These are phyloP conservation scores for Colletotrichum musae DNA, from an alignment of 2,329 filamentous ascomycete genomes.

Conservation along the genomic window DNA sequence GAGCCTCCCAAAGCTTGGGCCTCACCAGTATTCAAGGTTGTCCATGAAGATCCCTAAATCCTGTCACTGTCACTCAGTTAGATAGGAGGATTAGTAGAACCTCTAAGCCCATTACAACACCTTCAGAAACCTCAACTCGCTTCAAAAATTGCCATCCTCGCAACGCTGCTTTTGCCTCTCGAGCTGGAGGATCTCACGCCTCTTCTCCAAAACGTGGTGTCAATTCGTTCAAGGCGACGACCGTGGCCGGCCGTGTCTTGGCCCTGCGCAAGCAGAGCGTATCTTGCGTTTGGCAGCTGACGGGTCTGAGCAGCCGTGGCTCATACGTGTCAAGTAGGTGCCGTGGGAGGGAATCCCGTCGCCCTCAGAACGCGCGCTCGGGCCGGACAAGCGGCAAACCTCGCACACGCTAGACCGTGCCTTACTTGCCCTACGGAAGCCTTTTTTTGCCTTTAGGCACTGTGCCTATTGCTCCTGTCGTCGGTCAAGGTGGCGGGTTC, in stretches of 20 bases:
- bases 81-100: not conserved
- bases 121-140: not conserved
- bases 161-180: conserved; percentile 7
- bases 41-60: not conserved
- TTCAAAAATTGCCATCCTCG: not conserved
- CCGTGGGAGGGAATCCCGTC: not conserved
- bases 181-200: not conserved
- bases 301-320: conserved; percentile 35
- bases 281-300: conserved; percentile 39
- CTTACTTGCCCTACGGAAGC: not conserved
- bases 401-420: conserved; percentile 29
- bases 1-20: not conserved
- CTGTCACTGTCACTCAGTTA: not conserved
- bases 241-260: conserved; percentile 36
- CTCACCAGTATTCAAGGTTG: not conserved
- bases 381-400: conserved; percentile 25
- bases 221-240: conserved; percentile 8
- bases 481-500: conserved; percentile 23
- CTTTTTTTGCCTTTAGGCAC: conserved; percentile 7
- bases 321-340: conserved; percentile 28
- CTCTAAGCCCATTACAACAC: not conserved
- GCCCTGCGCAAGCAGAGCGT: conserved; percentile 39
- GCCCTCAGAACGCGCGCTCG: conserved; percentile 16
- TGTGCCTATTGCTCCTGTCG: conserved; percentile 17
- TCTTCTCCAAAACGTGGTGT: not conserved